Conservation (phyloP, 805 yeast species). For the Hanseniaspora nectarophila region DNA sequence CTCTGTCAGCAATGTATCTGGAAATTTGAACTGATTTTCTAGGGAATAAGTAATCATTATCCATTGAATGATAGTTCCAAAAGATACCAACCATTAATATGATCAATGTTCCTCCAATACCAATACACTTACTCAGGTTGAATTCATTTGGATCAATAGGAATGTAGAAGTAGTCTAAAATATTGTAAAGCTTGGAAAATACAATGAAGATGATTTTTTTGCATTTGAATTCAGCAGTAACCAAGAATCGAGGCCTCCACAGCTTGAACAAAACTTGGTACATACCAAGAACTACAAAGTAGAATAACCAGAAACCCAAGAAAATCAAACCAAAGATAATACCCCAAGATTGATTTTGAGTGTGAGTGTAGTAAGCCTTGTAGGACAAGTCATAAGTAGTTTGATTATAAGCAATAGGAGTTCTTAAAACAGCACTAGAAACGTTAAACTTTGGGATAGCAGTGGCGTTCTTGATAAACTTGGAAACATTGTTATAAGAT, state of each 20-base stretch:
- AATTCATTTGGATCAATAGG: not conserved
- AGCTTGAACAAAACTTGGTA: not conserved
- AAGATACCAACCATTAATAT: not conserved
- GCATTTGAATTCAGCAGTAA: not conserved
- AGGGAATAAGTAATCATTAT: constrained; percentile 12
- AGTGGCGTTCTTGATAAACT: not conserved
- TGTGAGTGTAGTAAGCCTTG: not conserved
- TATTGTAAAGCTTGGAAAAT: not conserved
- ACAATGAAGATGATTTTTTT: not conserved
- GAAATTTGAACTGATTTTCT: constrained; percentile 17
- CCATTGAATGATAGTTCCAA: not conserved
- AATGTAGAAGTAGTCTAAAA: not conserved
- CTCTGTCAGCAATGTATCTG: constrained; percentile 38
- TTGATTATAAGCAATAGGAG: not conserved
- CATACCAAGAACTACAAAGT: not conserved
- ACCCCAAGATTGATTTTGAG: constrained; percentile 7
- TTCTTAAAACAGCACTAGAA: not conserved
- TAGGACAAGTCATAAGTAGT: not conserved
- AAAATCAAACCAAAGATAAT: constrained; percentile 7
- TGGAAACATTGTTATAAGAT: constrained; percentile 8
- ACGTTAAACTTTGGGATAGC: not conserved
- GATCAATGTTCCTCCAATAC: not conserved
- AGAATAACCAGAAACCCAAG: constrained; percentile 2
- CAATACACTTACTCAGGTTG: not conserved
- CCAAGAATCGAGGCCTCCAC: not conserved